Base-by-base conservation (phyloP, 164 flowering plant species). In the Cinnamomum micranthum region DNA sequence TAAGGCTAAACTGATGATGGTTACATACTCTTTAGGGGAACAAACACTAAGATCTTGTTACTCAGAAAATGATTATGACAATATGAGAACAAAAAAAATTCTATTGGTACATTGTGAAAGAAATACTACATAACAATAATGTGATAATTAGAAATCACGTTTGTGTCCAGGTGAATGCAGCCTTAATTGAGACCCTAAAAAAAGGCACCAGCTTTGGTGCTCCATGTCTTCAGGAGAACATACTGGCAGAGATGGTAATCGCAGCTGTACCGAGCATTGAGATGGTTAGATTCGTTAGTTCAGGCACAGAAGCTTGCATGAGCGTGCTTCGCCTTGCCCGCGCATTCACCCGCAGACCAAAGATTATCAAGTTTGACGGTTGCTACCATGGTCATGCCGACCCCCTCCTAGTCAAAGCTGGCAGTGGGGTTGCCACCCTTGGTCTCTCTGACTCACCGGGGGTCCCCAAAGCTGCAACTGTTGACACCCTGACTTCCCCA, bases 261-360 rank as follows among this genome's bases (percentile, higher is more conserved):
- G 81, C 92, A 9, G 99, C 97, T 73, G 98, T 95, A 69, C 97
- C 96, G 27, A 87, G 97, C 78, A 88, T 92, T 72, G 97, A 93
- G 83, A 93, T 93, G 99, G 98, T 95, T 28, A 89, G 97, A 6
- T 92, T 93, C 81, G 97, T 95, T 50, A 92, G 92, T 85, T 95
- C 99, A 3, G 99, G 98, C 58, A 95, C 99, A 52, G 98, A 93
- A 88, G 99, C 98, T 64, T 94, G 99, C 87, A 93, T 91, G 98
- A 93, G 94, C 24, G 93, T 88, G 35, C 88, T 95, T 65, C 92
- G 97, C 25, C 82, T 93, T 68, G 94, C 98, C 64, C 98, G 98
- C 73, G 98, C 98, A 50, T 92, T 79, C 85, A 90, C 98, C n/a
- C 78, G 88, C 17, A 82, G 86, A 0, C 74, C 76, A 62, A 91